phyloP scores from a whole-genome alignment of 2,329 filamentous ascomycete genomes.

The Dissoconium aciculare region DNA sequence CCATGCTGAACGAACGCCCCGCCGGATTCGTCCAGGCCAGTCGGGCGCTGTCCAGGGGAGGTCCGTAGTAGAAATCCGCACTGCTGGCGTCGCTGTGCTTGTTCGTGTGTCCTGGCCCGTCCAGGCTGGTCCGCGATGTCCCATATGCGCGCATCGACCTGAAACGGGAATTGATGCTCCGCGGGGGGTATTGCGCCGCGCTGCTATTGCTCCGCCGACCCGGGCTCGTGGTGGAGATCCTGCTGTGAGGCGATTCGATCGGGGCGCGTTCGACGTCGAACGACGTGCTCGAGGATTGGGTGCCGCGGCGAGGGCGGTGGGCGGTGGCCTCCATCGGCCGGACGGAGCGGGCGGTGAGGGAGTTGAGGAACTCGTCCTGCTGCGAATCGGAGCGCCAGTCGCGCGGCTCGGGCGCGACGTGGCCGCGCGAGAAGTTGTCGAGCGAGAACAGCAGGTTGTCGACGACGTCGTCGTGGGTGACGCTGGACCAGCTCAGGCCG shows the following conservation, averaged over 20 bases:
- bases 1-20: constrained; percentile 58
- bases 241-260: constrained; percentile 21
- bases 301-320: constrained; percentile 40
- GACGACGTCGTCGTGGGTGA: constrained; percentile 79
- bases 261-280: constrained; percentile 38
- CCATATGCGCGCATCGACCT: no score
- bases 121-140: constrained; percentile 11
- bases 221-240: constrained; percentile 11
- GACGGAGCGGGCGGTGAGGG: constrained; percentile 7
- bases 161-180: no score
- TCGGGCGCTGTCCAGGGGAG: constrained; percentile 43
- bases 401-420: constrained; percentile 7
- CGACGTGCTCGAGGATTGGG: constrained; percentile 46
- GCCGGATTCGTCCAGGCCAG: constrained; percentile 31
- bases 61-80: constrained; percentile 31
- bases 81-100: constrained; percentile 8
- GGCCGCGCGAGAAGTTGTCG: constrained; percentile 51
- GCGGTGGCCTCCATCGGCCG: constrained; percentile 1
- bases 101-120: constrained; percentile 2
- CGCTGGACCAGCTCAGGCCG: constrained; percentile 67
- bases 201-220: constrained; percentile 67
- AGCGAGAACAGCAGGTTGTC: constrained; percentile 91
- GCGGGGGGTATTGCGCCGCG: no score
- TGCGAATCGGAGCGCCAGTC: constrained; percentile 7
- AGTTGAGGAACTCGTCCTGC: constrained; percentile 12